Evolutionary conservation across 345 rosid species (phyloP), one percentile per base, ranked within the genome.

Genomic region (Pugionium dolabratum): DNA sequence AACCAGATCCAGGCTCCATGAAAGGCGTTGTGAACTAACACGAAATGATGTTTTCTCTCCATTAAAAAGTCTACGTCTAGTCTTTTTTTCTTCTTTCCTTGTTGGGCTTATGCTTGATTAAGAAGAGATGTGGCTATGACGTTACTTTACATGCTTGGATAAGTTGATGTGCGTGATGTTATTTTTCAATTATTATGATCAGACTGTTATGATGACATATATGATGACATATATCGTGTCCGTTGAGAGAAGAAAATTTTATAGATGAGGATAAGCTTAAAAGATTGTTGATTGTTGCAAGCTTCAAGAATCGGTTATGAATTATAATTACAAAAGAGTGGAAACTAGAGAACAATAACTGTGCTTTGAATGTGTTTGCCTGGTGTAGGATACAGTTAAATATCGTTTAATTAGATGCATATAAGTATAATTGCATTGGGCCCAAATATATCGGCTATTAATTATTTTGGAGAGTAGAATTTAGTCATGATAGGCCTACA

Each of bases 1-100:
- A 30, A 75, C 75, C 79, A 75, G 48, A 75, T 70, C 72, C 79
- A 75, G 1, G 75, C 54, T 64, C 79, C 79, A 29, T 75, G 79
- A 11, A 7, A 75, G 10, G 79, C 79, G 45, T 75, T 75, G 67
- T 75, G 79, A 52, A 75, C 79, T 59, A 75, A 35, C 56, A 70
- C 63, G 49, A 75, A 63, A 59, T 75, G 79, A 0, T 64, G 75
- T 52, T 70, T 64, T 11, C 18, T 43, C 59, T 56, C 78, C 78
- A 75, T 74, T 4, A 1, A 37, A 37, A 4, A 8, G 41, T 30
- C 10, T 42, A 10, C 45, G n/a, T 41, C 1, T 7, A 52, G 4
- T 26, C 33, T 35, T 44, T 50, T 42, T 53, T 37, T 61, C 8
- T 32, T 33, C 5, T 30, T 3, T 56, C 18, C 2, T 40, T 45